Percentiles rank a stretch among this genome's conserved stretches.
Evolutionary conservation across 345 rosid species (phyloP).

Genomic region (Microcos paniculata): DNA sequence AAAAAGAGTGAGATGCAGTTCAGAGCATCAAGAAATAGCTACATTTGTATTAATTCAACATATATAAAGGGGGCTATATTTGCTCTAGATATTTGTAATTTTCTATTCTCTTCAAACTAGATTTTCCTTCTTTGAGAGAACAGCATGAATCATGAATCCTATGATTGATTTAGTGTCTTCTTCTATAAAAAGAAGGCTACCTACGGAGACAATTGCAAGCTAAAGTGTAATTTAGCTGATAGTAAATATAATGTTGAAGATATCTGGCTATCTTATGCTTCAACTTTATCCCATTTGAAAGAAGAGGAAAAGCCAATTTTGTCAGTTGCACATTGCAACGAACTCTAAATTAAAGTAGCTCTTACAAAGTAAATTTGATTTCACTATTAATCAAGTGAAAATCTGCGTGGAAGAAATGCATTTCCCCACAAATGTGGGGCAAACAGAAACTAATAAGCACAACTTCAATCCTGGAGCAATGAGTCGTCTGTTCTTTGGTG

Average conservation of each 20-base stretch:
- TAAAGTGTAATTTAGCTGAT: background rate
- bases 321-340: background rate
- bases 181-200: background rate
- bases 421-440: background rate
- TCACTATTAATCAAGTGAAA: background rate
- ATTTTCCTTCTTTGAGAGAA: background rate
- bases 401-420: background rate
- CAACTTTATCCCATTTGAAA: background rate
- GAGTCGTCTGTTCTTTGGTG: background rate
- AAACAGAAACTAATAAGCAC: background rate
- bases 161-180: background rate
- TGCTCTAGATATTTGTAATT: background rate
- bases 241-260: background rate
- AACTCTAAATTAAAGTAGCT: background rate
- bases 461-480: background rate
- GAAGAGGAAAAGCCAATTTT: background rate
- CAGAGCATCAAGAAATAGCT: background rate
- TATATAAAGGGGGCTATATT: background rate
- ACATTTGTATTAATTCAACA: background rate
- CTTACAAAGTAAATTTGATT: background rate
- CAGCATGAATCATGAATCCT: background rate
- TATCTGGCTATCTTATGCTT: background rate
- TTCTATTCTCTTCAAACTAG: background rate
- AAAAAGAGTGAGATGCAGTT: background rate
- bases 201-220: background rate